Percentiles rank a stretch among this genome's conserved stretches.
These are phyloP conservation scores for Patellifolia procumbens DNA, from an alignment of 179 eudicot genomes.

Conservation along the genomic window DNA sequence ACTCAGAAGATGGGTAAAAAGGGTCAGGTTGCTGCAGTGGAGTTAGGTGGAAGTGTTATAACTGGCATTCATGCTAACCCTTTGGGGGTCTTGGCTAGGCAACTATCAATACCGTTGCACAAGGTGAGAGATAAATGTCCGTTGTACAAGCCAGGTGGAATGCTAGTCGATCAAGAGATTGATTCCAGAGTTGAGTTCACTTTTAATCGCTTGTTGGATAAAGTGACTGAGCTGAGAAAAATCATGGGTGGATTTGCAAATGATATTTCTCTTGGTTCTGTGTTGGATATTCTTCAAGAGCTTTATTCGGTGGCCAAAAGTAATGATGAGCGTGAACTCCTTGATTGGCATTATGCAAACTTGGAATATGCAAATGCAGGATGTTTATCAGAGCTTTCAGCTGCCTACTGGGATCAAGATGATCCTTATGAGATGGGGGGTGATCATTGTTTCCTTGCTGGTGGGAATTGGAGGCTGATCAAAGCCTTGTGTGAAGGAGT, in stretches of 20 bases:
- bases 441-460: conserved; percentile 96
- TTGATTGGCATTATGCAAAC: conserved; percentile 93
- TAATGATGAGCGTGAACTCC: conserved; percentile 76
- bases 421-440: conserved; percentile 99
- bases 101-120: conserved; percentile 83
- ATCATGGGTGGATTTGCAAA: conserved; percentile 65
- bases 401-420: conserved; percentile 96
- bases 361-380: conserved; percentile 98
- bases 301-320: conserved; percentile 71
- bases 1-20: conserved; percentile 77
- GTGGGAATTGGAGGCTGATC: conserved; percentile 84
- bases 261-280: conserved; percentile 73
- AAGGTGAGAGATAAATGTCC: conserved; percentile 91
- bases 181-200: conserved; percentile 65
- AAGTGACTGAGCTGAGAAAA: conserved; percentile 72
- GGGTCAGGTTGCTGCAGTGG: conserved; percentile 69
- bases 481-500: conserved; percentile 78
- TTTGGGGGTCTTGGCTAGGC: conserved; percentile 89
- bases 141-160: conserved; percentile 79
- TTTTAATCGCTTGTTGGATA: conserved; percentile 79
- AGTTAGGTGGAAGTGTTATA: conserved; percentile 93
- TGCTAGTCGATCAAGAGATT: conserved; percentile 51
- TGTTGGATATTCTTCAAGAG: conserved; percentile 64
- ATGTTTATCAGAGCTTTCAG: conserved; percentile 81
- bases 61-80: conserved; percentile 98